A percentile compares a stretch with the other conserved stretches of the same genome.
Conservation (phyloP, 306 rosid species). For the Potentilla sterilis region DNA sequence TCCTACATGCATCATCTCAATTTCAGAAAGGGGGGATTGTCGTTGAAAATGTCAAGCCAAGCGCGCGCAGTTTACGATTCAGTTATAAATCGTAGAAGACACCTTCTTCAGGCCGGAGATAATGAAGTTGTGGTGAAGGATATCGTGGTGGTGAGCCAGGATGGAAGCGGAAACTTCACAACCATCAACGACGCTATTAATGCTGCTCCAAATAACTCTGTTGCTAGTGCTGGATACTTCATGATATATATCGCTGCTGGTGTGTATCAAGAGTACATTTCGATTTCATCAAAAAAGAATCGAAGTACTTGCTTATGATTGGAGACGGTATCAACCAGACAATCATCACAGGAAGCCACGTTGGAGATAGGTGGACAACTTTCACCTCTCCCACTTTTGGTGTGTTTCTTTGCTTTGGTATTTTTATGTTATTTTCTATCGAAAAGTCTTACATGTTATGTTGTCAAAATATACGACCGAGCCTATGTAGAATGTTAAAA, state of each 20-base stretch:
- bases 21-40: conserved; percentile 28
- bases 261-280: conserved; percentile 36
- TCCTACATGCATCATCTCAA: conserved; percentile 6
- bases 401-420: not conserved
- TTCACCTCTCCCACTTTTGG: conserved; percentile 37
- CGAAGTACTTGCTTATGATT: conserved; percentile 38
- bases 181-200: conserved; percentile 31
- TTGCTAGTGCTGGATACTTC: conserved; percentile 39
- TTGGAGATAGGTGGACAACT: conserved; percentile 36
- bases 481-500: not conserved
- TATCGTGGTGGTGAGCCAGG: conserved; percentile 35
- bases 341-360: conserved; percentile 34
- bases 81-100: conserved; percentile 17
- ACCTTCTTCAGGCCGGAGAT: conserved; percentile 21
- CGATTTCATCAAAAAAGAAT: conserved; percentile 26
- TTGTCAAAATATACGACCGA: not conserved
- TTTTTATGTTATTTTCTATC: not conserved
- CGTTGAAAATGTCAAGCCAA: conserved; percentile 24
- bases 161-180: conserved; percentile 32
- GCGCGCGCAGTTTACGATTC: conserved; percentile 18
- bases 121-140: conserved; percentile 28
- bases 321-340: conserved; percentile 51
- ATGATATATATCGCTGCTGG: conserved; percentile 41
- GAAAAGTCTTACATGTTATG: not conserved
- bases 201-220: conserved; percentile 39